A percentile compares a stretch with the other conserved stretches of the same genome.
phyloP scores from a whole-genome alignment of 306 rosid species.

The Lotus japonicus region DNA sequence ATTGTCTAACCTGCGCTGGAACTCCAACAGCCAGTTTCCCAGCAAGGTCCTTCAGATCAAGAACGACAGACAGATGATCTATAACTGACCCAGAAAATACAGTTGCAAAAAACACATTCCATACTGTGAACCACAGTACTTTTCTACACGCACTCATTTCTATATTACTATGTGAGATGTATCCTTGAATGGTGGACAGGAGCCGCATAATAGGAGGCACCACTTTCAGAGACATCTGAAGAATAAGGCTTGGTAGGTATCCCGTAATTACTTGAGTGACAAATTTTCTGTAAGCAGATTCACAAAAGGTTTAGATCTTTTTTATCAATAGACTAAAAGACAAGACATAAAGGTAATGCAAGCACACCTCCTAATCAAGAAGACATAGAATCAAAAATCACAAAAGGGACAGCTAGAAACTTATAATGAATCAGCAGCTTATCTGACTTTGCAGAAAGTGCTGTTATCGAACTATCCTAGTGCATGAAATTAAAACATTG shows the following conservation, averaged over 20 bases:
- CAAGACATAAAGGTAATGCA: background rate
- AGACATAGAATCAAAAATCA: constrained; percentile 8
- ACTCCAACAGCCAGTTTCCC: constrained; percentile 62
- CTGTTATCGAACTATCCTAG: background rate
- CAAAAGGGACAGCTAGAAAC: background rate
- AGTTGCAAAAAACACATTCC: constrained; percentile 91
- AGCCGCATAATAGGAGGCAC: constrained; percentile 85
- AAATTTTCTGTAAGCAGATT: constrained; percentile 50
- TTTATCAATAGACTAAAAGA: background rate
- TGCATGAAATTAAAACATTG: background rate
- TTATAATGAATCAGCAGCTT: background rate
- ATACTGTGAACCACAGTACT: constrained; percentile 87
- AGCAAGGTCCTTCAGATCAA: constrained; percentile 72
- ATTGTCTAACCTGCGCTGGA: constrained; percentile 77
- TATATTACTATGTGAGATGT: constrained; percentile 64
- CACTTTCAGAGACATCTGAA: constrained; percentile 62
- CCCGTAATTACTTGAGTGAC: constrained; percentile 81
- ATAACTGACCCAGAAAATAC: constrained; percentile 77
- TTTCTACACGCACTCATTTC: constrained; percentile 81
- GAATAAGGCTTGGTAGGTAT: constrained; percentile 95
- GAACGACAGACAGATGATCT: constrained; percentile 42
- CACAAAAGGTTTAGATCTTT: constrained; percentile 15
- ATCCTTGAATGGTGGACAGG: constrained; percentile 92
- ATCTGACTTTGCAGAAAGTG: background rate
- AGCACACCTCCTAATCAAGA: constrained; percentile 1